These are phyloP conservation scores for Botrytis elliptica DNA, from an alignment of 2,329 filamentous ascomycete species.

Conservation along the genomic window DNA sequence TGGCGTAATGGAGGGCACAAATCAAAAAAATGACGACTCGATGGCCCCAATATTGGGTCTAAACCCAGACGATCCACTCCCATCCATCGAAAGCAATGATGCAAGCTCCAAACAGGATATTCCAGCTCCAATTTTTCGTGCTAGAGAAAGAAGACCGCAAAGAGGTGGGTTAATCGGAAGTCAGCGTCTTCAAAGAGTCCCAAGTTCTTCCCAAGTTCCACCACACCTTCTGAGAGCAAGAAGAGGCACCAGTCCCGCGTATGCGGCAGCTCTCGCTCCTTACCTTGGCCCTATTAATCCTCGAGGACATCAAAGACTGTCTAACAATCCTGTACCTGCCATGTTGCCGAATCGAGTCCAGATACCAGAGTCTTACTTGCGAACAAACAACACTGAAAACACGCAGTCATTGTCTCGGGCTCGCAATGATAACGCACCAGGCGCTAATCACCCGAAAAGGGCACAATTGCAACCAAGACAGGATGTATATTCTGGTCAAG, in stretches of 20 bases:
- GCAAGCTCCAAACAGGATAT: neutral
- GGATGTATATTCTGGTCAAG: neutral
- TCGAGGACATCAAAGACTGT: neutral
- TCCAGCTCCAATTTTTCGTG: fast-evolving
- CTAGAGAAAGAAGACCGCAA: neutral
- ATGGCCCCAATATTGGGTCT: neutral
- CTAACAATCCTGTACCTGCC: neutral
- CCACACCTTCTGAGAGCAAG: neutral
- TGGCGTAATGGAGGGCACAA: neutral
- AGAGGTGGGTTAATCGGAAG: neutral
- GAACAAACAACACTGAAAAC: neutral
- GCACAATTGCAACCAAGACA: neutral
- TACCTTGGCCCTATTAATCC: neutral
- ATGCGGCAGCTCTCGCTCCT: neutral
- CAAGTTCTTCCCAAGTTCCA: neutral
- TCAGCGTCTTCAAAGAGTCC: neutral
- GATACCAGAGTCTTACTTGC: neutral
- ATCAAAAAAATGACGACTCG: neutral
- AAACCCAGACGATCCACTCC: neutral
- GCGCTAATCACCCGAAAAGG: too few species aligned
- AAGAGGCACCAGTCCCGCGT: neutral
- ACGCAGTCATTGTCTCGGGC: neutral
- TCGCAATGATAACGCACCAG: neutral
- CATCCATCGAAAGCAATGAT: neutral
- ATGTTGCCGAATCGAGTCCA: neutral